Base-by-base conservation (phyloP, 1,139 yeast genomes). In the Geotrichum siamense region DNA sequence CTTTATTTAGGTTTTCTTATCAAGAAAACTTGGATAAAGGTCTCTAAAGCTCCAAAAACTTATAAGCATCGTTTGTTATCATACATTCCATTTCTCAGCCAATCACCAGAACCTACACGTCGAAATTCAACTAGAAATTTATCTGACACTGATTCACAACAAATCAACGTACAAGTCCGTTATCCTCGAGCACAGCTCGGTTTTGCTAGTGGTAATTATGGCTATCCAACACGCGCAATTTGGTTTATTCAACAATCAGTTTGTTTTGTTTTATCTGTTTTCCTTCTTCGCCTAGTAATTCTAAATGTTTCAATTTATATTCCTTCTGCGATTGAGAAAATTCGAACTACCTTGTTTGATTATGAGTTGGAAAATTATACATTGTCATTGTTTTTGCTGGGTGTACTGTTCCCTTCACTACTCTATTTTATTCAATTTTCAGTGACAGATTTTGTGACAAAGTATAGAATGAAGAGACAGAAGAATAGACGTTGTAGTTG, bases 191-290 rank as follows among this genome's bases (percentile, higher is more conserved):
- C 45, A 2, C 32, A 35, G 5, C 29, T 44, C 2, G 50, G 50
- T 2, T 32, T 47, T 19, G 32, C 38, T 1, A 38, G 41, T 16
- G 50, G 50, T 12, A 38, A 41, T 30, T 47, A 47, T 27, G 48
- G 50, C 3, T 36, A 41, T 16, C 50, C 50, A 0, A 31, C 41
- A 1, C 30, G 45, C 8, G 30, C 33, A 2, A 39, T 33, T 27
- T 44, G 46, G 46, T 37, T 39, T 29, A 22, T 39, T 9, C 50
- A 47, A 28, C 50, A 47, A 31, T 29, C 46, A 2, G 34, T 17
- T 3, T 28, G 42, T 5, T 42, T 47, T 16, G 22, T 42, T 3
- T 9, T 34, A 1, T 16, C 44, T 1, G 46, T 37, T 1, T 38
- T 44, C 17, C 4, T 39, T 5, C 38, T 41, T 9, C 37, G 46